These are phyloP conservation scores for Pseudonitzschia multiseries DNA, from an alignment of 108 stramenopile species.

Conservation along the genomic window DNA sequence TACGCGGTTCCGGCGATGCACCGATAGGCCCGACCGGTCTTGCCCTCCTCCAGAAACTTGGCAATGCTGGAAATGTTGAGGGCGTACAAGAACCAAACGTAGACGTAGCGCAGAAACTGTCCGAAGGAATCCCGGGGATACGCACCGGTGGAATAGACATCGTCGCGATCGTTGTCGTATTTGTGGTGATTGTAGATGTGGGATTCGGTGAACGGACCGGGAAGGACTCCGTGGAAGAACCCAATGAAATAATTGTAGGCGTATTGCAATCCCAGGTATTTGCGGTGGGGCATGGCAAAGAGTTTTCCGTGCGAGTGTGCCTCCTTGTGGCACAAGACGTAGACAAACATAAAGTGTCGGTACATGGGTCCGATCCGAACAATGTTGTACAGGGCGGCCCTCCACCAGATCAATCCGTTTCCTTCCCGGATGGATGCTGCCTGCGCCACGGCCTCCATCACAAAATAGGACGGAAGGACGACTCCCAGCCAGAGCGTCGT, in stretches of 20 bases:
- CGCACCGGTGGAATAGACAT: conserved; percentile 3
- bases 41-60: conserved; percentile 1
- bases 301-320: conserved; percentile 15
- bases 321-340: conserved; percentile 30
- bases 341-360: conserved; percentile 27
- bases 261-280: neutral
- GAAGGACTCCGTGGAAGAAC: conserved; percentile 29
- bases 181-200: conserved; percentile 35
- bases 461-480: neutral
- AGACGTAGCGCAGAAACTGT: neutral
- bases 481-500: neutral
- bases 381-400: conserved; percentile 9
- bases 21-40: neutral
- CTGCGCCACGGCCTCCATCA: neutral
- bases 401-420: neutral
- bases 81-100: conserved; percentile 2
- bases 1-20: neutral
- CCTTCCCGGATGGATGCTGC: neutral
- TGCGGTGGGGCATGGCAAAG: neutral
- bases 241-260: conserved; percentile 30
- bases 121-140: neutral
- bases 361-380: conserved; percentile 28
- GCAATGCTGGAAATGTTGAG: neutral
- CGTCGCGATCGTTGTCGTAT: conserved; percentile 22
- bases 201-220: conserved; percentile 17